Evolutionary conservation across 768 basidiomycete genomes (phyloP).

Genomic region (Pisolithus tinctorius): DNA sequence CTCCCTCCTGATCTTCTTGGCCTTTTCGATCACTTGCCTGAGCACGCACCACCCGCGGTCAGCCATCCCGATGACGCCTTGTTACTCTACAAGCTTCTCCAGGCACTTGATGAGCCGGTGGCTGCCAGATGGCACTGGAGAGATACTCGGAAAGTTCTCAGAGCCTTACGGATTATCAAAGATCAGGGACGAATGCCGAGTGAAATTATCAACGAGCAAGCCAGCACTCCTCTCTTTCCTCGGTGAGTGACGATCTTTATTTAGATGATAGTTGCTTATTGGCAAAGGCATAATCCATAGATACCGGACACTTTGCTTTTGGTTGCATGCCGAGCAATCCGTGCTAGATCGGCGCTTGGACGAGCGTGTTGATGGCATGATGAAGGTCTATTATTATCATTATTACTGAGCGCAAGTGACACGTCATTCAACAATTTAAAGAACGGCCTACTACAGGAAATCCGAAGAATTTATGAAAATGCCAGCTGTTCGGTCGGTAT

Average conservation of each 20-base stretch:
- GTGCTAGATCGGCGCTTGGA: conserved; percentile 65
- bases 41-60: conserved; percentile 50
- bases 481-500: conserved; percentile 5
- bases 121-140: conserved; percentile 93
- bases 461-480: conserved; percentile 43
- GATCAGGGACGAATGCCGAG: conserved; percentile 60
- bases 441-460: conserved; percentile 79
- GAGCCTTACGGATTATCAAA: conserved; percentile 72
- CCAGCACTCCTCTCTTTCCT: conserved; percentile 35
- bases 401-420: not conserved
- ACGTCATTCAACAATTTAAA: conserved; percentile 22
- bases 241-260: conserved; percentile 35
- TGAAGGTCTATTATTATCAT: conserved; percentile 46
- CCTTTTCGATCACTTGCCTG: conserved; percentile 54
- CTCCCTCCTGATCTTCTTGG: conserved; percentile 42
- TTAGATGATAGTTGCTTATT: not conserved
- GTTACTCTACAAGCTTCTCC: conserved; percentile 60
- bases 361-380: conserved; percentile 81
- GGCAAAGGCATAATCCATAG: conserved; percentile 30
- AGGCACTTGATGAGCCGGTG: conserved; percentile 60
- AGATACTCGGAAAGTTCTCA: conserved; percentile 84
- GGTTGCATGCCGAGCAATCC: conserved; percentile 75
- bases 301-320: conserved; percentile 82
- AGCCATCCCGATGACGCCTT: conserved; percentile 51
- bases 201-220: conserved; percentile 62